Conservation (phyloP, 306 rosid genomes). For the Sicyos baderoa region DNA sequence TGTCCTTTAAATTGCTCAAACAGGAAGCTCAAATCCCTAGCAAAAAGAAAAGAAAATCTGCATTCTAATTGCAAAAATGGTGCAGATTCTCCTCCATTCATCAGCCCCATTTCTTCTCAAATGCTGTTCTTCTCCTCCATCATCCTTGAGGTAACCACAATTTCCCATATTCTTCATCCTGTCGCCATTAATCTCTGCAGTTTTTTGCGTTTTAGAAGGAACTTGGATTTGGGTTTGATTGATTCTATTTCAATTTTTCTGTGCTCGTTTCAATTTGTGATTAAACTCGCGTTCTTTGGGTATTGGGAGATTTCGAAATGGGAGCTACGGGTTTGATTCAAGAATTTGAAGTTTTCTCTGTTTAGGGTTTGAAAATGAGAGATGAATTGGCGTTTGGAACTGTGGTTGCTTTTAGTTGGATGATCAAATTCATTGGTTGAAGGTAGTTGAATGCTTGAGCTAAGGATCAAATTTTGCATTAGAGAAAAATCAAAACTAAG, state of each 20-base stretch:
- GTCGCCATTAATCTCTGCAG: not conserved
- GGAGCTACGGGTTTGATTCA: not conserved
- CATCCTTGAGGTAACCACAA: constrained; percentile 34
- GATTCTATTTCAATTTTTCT: not conserved
- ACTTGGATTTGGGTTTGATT: not conserved
- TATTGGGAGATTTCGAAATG: constrained; percentile 4
- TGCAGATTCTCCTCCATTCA: constrained; percentile 40
- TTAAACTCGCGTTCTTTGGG: not conserved
- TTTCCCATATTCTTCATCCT: not conserved
- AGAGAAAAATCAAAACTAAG: no score
- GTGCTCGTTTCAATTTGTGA: constrained; percentile 11
- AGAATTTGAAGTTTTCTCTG: not conserved
- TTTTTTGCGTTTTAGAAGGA: not conserved
- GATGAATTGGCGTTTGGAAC: not conserved
- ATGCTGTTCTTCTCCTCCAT: constrained; percentile 31
- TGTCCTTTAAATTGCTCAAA: not conserved
- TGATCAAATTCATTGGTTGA: not conserved
- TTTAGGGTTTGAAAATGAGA: not conserved
- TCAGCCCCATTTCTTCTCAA: constrained; percentile 40
- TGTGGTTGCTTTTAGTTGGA: not conserved
- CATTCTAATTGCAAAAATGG: constrained; percentile 31
- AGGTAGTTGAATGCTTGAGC: not conserved
- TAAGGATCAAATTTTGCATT: no score
- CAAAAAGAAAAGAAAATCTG: no score
- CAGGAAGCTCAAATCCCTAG: not conserved